Evolutionary conservation across 2,329 filamentous ascomycete genomes (phyloP), one percentile per base, ranked within the genome.

Genomic region (Penicillium corylophilum): DNA sequence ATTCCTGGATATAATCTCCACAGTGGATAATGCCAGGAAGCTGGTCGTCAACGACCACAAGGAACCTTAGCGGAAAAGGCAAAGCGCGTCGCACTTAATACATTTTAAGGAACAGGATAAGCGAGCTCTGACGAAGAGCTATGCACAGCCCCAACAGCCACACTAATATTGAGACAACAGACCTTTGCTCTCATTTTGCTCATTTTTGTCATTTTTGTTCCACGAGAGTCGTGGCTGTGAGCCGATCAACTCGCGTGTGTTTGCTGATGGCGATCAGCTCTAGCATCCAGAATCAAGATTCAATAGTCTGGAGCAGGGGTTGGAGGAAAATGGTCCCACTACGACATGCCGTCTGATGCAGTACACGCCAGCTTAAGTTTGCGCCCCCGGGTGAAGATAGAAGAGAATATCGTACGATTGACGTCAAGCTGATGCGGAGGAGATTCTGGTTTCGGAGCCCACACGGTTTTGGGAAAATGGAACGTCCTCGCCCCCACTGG

Each of bases 351-450:
- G 7, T 7, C n/a, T 16, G n/a, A 8, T 18, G 31, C n/a, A 35
- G 31, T 3, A n/a, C 15, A 9, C n/a, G 31, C 6, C 13, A 33
- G 29, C 23, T 24, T 24, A 13, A 15, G 4, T n/a, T 33, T n/a
- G n/a, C n/a, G n/a, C n/a, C n/a, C n/a, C 2, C n/a, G n/a, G 6
- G 18, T 4, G 16, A 18, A 38, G 50, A 46, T 46, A 50, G 49
- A 36, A 31, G 36, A 4, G 38, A 23, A 35, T n/a, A 18, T 44
- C 47, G 24, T 44, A 36, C 33, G 15, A 36, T 44, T 56, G 53
- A 56, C 53, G 53, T 56, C 53, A 56, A 46, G 43, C 42, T 53
- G 53, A 56, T 53, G 46, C 23, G 39, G 39, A 47, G 48, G 35
- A 48, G 46, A 53, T 48, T 16, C 28, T 48, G 41, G 28, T 46